Percentiles rank a stretch among this genome's conserved stretches.
These are phyloP conservation scores for Lachancea dasiensis DNA, from an alignment of 805 yeast species.

Conservation along the genomic window DNA sequence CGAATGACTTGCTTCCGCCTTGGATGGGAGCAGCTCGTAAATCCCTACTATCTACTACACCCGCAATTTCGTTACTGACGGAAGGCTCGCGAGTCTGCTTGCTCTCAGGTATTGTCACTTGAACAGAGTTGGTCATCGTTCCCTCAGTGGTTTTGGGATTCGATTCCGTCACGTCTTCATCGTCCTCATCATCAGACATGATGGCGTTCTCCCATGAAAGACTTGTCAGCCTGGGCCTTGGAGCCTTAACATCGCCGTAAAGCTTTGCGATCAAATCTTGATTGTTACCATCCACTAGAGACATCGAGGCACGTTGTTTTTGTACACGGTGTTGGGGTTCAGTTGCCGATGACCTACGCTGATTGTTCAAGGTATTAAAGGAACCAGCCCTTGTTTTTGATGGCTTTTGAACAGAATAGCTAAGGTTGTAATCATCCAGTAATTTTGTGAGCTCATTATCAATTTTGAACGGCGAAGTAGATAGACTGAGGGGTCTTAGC, in stretches of 20 bases:
- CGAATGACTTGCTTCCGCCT: too few relatives aligned
- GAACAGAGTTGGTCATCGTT: too few relatives aligned
- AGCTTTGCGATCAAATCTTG: constrained; percentile 21
- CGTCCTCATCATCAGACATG: constrained; percentile 13
- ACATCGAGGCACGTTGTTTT: constrained; percentile 27
- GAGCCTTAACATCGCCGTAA: constrained; percentile 13
- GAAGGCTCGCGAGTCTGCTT: too few relatives aligned
- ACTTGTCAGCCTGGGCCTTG: constrained; percentile 6
- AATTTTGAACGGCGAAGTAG: constrained; percentile 11
- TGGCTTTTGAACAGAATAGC: constrained; percentile 10
- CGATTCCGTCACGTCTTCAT: background rate
- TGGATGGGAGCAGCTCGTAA: too few relatives aligned
- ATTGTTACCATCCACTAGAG: constrained; percentile 21
- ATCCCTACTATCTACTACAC: too few relatives aligned
- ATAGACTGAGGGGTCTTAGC: background rate
- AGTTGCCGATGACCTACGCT: constrained; percentile 7
- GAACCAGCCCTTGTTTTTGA: constrained; percentile 10
- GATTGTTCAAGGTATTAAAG: constrained; percentile 8
- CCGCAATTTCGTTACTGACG: too few relatives aligned
- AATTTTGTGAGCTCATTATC: constrained; percentile 23
- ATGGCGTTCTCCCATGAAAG: constrained; percentile 14
- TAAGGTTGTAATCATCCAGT: constrained; percentile 24
- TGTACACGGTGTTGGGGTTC: constrained; percentile 20
- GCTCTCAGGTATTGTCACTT: too few relatives aligned
- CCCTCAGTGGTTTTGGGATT: too few relatives aligned